Conservation (phyloP, 75 land plant genomes). For the Pseudotsuga menziesii region DNA sequence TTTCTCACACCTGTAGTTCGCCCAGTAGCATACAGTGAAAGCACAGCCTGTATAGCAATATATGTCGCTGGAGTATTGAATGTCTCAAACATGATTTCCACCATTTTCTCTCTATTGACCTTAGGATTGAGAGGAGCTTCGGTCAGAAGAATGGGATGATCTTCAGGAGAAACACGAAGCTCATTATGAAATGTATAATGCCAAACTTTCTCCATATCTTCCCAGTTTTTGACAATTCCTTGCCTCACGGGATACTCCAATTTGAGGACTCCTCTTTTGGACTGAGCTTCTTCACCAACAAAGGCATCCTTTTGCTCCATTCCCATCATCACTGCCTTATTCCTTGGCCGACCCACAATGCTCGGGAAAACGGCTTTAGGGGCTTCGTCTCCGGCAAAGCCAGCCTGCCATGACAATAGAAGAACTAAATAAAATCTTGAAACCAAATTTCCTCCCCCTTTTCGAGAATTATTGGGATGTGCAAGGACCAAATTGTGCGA, state of each 20-base stretch:
- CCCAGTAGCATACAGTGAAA: constrained; percentile 53
- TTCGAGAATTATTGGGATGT: too few species aligned
- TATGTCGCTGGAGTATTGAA: constrained; percentile 34
- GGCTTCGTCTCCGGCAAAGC: constrained; percentile 61
- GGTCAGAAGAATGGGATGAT: constrained; percentile 52
- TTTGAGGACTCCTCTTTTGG: constrained; percentile 47
- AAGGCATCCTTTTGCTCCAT: constrained; percentile 44
- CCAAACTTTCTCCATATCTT: constrained; percentile 58
- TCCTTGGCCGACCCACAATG: constrained; percentile 43
- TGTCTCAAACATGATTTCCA: constrained; percentile 35
- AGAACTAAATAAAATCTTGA: too few species aligned
- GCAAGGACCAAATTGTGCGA: too few species aligned
- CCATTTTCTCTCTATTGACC: constrained; percentile 32
- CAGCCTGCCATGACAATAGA: constrained; percentile 24
- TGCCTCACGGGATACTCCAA: constrained; percentile 50
- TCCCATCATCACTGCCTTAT: constrained; percentile 54
- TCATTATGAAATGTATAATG: constrained; percentile 55
- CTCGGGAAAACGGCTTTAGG: constrained; percentile 58
- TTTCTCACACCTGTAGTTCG: constrained; percentile 48
- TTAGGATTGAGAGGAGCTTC: constrained; percentile 53
- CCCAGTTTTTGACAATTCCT: constrained; percentile 48
- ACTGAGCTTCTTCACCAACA: constrained; percentile 52
- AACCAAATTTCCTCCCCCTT: too few species aligned
- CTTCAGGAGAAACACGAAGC: constrained; percentile 55
- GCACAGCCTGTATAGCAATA: constrained; percentile 43